Evolutionary conservation across 1,284 basidiomycete species (phyloP).

Genomic region (Ustilago nuda): DNA sequence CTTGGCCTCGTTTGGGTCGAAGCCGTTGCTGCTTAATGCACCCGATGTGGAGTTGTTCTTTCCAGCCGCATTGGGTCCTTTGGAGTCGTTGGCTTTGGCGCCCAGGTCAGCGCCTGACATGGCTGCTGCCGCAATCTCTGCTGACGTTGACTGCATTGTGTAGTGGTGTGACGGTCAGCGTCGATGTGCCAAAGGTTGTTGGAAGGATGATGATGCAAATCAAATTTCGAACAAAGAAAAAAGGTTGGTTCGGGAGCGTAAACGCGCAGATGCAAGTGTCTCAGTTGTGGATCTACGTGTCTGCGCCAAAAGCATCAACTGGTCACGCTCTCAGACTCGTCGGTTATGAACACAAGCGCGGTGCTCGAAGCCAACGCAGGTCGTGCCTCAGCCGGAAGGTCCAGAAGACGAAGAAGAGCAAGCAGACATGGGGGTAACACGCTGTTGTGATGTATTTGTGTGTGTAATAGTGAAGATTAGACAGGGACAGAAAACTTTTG

Average conservation of each 20-base stretch:
- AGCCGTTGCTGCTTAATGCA: constrained; percentile 25
- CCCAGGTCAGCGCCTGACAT: constrained; percentile 38
- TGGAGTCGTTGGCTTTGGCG: constrained; percentile 38
- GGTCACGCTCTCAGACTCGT: too few species aligned
- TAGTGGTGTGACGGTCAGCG: background rate
- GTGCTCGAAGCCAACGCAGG: background rate
- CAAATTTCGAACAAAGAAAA: background rate
- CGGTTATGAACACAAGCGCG: too few species aligned
- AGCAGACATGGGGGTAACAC: background rate
- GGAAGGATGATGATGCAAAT: background rate
- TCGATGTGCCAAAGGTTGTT: background rate
- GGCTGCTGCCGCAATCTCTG: constrained; percentile 44
- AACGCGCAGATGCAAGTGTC: background rate
- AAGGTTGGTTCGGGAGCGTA: constrained; percentile 19
- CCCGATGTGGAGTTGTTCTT: constrained; percentile 18
- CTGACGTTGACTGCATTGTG: constrained; percentile 46
- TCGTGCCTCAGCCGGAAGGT: too few species aligned
- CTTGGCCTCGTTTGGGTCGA: constrained; percentile 39
- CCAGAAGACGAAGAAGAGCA: too few species aligned
- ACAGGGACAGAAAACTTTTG: background rate
- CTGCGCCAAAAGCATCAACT: background rate
- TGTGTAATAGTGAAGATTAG: background rate
- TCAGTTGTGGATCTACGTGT: constrained; percentile 1
- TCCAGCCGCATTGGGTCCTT: constrained; percentile 28
- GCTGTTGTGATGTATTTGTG: constrained; percentile 1